Percentiles rank a stretch among this genome's conserved stretches.
Evolutionary conservation across 2,329 filamentous ascomycete species (phyloP).

Genomic region (Akanthomyces muscarius): DNA sequence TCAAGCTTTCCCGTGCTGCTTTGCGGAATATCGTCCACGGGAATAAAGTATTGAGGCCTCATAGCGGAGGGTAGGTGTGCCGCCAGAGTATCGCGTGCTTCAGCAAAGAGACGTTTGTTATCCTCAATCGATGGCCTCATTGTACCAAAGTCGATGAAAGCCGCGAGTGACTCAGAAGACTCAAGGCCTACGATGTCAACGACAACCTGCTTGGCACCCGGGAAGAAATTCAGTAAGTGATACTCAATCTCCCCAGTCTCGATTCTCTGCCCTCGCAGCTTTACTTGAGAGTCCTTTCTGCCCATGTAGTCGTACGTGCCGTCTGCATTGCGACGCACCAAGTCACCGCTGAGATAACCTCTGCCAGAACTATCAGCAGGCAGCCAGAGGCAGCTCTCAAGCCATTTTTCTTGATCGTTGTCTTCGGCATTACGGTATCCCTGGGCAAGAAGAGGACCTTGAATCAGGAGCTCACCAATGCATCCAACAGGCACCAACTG

Average conservation of each 20-base stretch:
- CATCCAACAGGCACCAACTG: conserved; percentile 4
- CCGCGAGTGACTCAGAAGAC: neutral
- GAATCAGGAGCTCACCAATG: conserved; percentile 3
- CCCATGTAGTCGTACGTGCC: conserved; percentile 39
- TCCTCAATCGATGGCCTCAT: neutral
- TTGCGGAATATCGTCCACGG: neutral
- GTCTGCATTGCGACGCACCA: conserved; percentile 26
- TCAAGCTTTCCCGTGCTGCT: neutral
- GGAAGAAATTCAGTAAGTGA: neutral
- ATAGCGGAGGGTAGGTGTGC: neutral
- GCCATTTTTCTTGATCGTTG: neutral
- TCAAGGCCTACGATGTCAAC: neutral
- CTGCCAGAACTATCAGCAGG: conserved; percentile 20
- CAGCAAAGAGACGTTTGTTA: neutral
- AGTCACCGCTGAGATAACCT: conserved; percentile 19
- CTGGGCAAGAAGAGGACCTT: neutral
- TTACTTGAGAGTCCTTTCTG: conserved; percentile 50
- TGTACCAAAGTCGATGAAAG: neutral
- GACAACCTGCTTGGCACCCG: neutral
- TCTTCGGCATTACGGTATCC: neutral
- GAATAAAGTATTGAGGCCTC: neutral
- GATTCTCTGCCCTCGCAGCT: conserved; percentile 49
- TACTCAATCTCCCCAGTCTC: conserved; percentile 32
- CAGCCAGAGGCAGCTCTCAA: neutral
- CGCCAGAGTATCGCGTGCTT: neutral